Conservation (phyloP, 2,329 filamentous ascomycete genomes). For the Aspergillus versicolor region DNA sequence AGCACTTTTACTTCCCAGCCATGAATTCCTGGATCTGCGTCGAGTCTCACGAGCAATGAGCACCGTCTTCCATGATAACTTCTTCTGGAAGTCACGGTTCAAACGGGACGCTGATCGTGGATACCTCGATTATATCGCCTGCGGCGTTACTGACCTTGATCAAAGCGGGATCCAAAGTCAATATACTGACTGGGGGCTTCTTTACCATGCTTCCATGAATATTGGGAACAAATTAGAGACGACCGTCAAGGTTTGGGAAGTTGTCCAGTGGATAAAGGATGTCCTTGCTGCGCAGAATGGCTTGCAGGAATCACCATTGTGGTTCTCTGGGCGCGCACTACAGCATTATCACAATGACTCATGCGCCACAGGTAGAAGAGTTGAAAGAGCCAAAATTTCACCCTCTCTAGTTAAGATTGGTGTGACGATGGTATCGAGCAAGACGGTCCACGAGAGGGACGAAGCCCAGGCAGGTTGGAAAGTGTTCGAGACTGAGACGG, state of each 20-base stretch:
- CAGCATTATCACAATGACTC: slow-evolving; percentile 14
- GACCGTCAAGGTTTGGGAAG: slow-evolving; percentile 4
- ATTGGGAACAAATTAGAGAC: neutral
- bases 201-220: slow-evolving; percentile 11
- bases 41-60: slow-evolving; percentile 9
- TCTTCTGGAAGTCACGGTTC: slow-evolving; percentile 16
- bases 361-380: neutral
- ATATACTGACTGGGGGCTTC: slow-evolving; percentile 9
- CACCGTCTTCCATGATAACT: slow-evolving; percentile 3
- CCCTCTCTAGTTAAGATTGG: neutral
- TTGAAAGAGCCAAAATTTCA: neutral
- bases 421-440: neutral
- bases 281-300: neutral
- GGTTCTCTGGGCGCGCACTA: slow-evolving; percentile 9
- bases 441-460: neutral
- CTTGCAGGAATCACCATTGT: neutral
- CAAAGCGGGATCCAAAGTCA: neutral
- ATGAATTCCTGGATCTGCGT: slow-evolving; percentile 8
- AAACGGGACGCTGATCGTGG: slow-evolving; percentile 6
- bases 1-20: slow-evolving; percentile 1
- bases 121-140: slow-evolving; percentile 2
- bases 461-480: neutral
- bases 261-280: slow-evolving; percentile 13
- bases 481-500: neutral
- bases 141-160: neutral